Conservation (phyloP, 2,329 filamentous ascomycete species). For the Chaetomiaceae sp. region DNA sequence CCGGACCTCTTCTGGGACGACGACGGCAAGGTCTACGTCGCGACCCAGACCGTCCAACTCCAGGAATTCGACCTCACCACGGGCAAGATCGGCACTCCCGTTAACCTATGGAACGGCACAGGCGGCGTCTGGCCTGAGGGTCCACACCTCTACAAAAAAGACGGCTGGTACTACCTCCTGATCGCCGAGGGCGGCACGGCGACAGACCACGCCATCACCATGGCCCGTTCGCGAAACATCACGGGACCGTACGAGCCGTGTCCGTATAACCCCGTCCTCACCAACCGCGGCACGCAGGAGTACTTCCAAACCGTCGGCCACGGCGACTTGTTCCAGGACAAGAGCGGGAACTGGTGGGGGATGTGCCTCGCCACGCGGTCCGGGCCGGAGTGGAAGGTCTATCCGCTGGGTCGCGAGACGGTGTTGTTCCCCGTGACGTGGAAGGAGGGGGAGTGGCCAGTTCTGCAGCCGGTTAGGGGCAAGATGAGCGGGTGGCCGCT, state of each 20-base stretch:
- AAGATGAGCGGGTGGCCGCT: conserved; percentile 41
- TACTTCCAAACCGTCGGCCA: conserved; percentile 44
- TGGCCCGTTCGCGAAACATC: conserved; percentile 38
- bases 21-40: conserved; percentile 35
- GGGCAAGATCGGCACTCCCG: conserved; percentile 31
- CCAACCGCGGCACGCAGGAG: conserved; percentile 35
- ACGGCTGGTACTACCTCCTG: conserved; percentile 55
- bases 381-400: conserved; percentile 38
- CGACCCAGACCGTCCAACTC: conserved; percentile 30
- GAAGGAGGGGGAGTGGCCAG: conserved; percentile 46
- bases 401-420: conserved; percentile 53
- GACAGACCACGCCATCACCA: conserved; percentile 50
- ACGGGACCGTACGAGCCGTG: conserved; percentile 42
- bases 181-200: conserved; percentile 58
- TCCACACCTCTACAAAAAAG: conserved; percentile 54
- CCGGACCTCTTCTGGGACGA: conserved; percentile 43
- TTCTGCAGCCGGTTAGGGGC: conserved; percentile 40
- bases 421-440: conserved; percentile 47
- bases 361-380: conserved; percentile 43
- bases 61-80: conserved; percentile 34
- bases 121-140: conserved; percentile 46
- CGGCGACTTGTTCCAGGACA: conserved; percentile 42
- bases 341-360: conserved; percentile 49
- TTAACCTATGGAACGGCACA: conserved; percentile 42
- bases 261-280: conserved; percentile 43